A percentile compares a stretch with the other conserved stretches of the same genome.
Conservation (phyloP, 2,329 filamentous ascomycete species). For the Cordyceps tenuipes region DNA sequence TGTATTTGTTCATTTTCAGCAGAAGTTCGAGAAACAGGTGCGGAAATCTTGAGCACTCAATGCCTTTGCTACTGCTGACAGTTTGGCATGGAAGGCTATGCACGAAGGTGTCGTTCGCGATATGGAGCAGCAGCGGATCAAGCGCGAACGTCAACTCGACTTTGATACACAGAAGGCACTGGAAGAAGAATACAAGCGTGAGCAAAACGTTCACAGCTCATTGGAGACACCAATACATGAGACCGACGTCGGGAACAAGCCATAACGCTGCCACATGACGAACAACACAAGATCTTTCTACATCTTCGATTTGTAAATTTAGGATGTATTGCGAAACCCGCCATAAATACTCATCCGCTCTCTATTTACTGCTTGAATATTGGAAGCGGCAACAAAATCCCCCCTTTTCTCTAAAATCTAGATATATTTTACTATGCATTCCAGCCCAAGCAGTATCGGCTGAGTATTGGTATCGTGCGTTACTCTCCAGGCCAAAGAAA, state of each 20-base stretch:
- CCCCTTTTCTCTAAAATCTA: not conserved
- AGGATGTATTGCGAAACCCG: not conserved
- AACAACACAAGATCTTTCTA: constrained; percentile 10
- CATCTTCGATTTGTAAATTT: not conserved
- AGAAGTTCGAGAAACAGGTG: constrained; percentile 76
- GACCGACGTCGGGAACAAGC: not conserved
- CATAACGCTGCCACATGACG: constrained; percentile 9
- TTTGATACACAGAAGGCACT: constrained; percentile 85
- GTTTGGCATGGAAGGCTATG: constrained; percentile 62
- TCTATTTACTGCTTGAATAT: constrained; percentile 15
- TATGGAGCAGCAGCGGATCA: constrained; percentile 86
- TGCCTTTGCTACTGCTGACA: not conserved
- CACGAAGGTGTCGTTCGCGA: constrained; percentile 90
- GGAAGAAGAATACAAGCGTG: constrained; percentile 82
- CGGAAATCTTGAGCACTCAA: constrained; percentile 18
- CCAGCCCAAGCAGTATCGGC: not conserved
- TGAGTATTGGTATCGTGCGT: not conserved
- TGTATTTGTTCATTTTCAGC: constrained; percentile 80
- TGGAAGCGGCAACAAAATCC: constrained; percentile 1
- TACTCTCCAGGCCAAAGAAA: not conserved
- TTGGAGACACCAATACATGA: constrained; percentile 19
- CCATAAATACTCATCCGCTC: constrained; percentile 2
- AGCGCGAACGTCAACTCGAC: constrained; percentile 83
- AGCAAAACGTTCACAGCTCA: constrained; percentile 62
- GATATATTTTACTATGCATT: not conserved